phyloP scores from a whole-genome alignment of 306 rosid genomes.

The Quercus rubra region DNA sequence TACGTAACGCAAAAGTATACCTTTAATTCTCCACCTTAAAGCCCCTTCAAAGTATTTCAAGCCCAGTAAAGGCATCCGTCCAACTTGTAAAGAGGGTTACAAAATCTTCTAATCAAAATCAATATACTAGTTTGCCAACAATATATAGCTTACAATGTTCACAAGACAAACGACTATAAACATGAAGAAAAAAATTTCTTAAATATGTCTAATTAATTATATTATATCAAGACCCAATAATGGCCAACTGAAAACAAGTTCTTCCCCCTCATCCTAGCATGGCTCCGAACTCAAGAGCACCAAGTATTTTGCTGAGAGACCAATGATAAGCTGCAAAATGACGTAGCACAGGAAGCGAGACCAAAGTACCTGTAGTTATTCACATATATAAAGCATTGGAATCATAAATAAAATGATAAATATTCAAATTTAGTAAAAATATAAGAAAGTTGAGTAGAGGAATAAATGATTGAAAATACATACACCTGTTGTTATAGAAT shows the following conservation, averaged over 20 bases:
- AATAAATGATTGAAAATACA: conserved; percentile 25
- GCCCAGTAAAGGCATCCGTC: no score
- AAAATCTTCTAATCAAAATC: no score
- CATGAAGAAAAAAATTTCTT: background rate
- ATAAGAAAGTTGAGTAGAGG: background rate
- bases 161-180: background rate
- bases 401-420: background rate
- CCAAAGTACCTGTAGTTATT: background rate
- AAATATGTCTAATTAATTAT: background rate
- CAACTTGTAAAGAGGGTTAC: no score
- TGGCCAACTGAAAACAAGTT: conserved; percentile 9
- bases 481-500: conserved; percentile 25
- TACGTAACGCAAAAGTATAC: no score
- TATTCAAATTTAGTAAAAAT: background rate
- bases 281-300: background rate
- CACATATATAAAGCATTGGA: background rate
- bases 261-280: background rate
- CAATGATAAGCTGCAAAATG: background rate
- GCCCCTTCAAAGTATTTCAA: no score
- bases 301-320: background rate
- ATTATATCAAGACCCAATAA: conserved; percentile 11
- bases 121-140: background rate
- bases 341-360: background rate
- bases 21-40: no score
- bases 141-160: conserved; percentile 19